Conservation (phyloP, 2,329 filamentous ascomycete species). For the Sporothrix mexicana region DNA sequence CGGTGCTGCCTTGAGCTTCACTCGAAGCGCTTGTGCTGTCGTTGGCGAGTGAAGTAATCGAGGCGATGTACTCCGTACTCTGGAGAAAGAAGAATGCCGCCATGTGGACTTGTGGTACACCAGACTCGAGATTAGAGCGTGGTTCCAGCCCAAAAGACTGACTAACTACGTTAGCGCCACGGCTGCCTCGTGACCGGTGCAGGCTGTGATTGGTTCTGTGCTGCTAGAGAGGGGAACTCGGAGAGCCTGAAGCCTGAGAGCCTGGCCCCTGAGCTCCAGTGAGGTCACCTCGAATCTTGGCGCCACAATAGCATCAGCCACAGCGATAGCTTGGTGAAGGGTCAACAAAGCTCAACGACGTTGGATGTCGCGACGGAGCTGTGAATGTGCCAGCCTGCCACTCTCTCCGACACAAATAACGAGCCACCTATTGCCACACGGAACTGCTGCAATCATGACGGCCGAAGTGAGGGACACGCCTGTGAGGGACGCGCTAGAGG, state of each 20-base stretch:
- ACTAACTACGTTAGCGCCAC: constrained; percentile 32
- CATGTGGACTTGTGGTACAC: not conserved
- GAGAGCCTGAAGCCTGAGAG: not conserved
- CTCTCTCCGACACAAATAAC: not conserved
- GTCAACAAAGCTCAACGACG: not conserved
- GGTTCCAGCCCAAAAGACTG: constrained; percentile 21
- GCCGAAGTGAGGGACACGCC: constrained; percentile 31
- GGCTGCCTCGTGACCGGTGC: constrained; percentile 34
- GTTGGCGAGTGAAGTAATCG: not conserved
- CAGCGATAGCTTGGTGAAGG: not conserved
- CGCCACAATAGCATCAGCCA: constrained; percentile 18
- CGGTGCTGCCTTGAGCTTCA: too few species aligned
- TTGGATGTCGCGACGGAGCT: too few species aligned
- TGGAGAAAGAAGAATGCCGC: not conserved
- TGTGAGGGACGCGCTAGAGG: constrained; percentile 33
- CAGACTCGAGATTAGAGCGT: constrained; percentile 8
- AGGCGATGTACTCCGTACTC: not conserved
- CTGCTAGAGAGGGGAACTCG: not conserved
- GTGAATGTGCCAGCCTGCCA: not conserved
- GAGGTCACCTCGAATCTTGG: not conserved
- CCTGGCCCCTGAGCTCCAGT: not conserved
- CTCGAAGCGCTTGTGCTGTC: too few species aligned
- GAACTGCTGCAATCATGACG: not conserved
- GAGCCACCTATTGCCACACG: too few species aligned
- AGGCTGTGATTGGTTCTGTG: not conserved